Evolutionary conservation across 1,284 basidiomycete genomes (phyloP).

Genomic region (Vanrija humicola): DNA sequence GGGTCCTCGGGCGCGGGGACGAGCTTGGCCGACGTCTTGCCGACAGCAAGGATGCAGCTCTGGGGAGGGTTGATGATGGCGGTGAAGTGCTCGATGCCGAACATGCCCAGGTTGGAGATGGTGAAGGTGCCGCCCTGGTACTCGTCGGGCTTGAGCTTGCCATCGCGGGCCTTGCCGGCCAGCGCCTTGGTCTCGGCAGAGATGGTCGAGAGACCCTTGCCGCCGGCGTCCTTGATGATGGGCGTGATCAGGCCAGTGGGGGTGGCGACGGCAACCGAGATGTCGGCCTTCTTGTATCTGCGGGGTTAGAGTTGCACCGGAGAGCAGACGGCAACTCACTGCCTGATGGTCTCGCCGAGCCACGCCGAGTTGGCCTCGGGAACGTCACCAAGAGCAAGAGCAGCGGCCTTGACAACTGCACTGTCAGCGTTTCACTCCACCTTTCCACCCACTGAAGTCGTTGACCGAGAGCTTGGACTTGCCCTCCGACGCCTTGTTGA

Average conservation of each 20-base stretch:
- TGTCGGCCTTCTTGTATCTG: conserved; percentile 94
- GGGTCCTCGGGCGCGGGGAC: conserved; percentile 78
- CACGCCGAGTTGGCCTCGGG: conserved; percentile 98
- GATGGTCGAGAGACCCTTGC: conserved; percentile 87
- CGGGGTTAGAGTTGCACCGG: neutral
- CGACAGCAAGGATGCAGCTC: conserved; percentile 94
- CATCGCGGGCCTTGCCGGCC: conserved; percentile 91
- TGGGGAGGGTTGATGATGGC: conserved; percentile 99
- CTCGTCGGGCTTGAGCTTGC: conserved; percentile 91
- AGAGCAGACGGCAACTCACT: conserved; percentile 56
- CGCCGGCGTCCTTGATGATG: conserved; percentile 88
- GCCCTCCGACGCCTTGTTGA: conserved; percentile 80
- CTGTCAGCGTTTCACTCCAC: conserved; percentile 9
- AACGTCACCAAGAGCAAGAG: conserved; percentile 86
- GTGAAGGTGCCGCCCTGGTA: conserved; percentile 99
- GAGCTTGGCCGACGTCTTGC: conserved; percentile 80
- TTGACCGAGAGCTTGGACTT: conserved; percentile 91
- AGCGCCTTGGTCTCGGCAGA: conserved; percentile 88
- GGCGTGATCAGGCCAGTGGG: conserved; percentile 96
- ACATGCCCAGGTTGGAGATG: conserved; percentile 99
- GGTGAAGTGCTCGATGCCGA: conserved; percentile 89
- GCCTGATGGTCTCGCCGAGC: conserved; percentile 92
- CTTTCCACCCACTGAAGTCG: conserved; percentile 65
- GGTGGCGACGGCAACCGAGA: conserved; percentile 95
- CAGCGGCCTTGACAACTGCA: conserved; percentile 80